Evolutionary conservation across 2,329 filamentous ascomycete genomes (phyloP).

Genomic region (Botrytis paeoniae): DNA sequence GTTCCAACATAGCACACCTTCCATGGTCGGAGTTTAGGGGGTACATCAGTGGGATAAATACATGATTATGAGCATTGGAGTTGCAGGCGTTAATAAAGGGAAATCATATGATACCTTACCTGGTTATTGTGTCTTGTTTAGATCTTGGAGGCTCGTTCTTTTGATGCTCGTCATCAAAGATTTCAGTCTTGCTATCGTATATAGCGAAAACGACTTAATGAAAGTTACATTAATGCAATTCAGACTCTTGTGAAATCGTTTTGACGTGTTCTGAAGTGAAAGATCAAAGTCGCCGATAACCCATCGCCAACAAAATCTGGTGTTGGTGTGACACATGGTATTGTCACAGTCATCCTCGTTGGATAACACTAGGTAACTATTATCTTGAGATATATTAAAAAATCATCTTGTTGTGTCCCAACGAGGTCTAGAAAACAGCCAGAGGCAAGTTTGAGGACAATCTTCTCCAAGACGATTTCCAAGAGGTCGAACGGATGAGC

Average conservation of each 20-base stretch:
- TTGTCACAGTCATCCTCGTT: not conserved
- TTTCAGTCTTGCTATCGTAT: not conserved
- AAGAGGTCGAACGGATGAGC: not conserved
- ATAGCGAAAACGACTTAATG: conserved; percentile 8
- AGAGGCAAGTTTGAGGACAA: not conserved
- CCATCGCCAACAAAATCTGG: not conserved
- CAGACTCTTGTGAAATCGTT: not conserved
- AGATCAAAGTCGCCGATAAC: not conserved
- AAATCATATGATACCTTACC: conserved; percentile 14
- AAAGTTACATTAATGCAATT: conserved; percentile 1
- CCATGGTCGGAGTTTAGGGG: conserved; percentile 11
- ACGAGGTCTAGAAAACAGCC: not conserved
- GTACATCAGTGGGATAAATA: conserved; percentile 4
- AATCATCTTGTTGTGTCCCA: not conserved
- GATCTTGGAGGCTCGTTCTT: not conserved
- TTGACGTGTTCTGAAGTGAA: not conserved
- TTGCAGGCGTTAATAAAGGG: conserved; percentile 13
- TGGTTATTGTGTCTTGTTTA: conserved; percentile 6
- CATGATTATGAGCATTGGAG: conserved; percentile 17
- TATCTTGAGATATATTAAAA: not conserved
- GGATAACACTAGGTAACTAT: not conserved
- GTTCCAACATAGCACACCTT: not conserved
- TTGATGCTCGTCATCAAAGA: not conserved
- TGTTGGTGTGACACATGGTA: not conserved
- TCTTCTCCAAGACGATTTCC: not conserved